A percentile compares a stretch with the other conserved stretches of the same genome.
These are phyloP conservation scores for Carpinus fangiana DNA, from an alignment of 306 rosid species.

Conservation along the genomic window DNA sequence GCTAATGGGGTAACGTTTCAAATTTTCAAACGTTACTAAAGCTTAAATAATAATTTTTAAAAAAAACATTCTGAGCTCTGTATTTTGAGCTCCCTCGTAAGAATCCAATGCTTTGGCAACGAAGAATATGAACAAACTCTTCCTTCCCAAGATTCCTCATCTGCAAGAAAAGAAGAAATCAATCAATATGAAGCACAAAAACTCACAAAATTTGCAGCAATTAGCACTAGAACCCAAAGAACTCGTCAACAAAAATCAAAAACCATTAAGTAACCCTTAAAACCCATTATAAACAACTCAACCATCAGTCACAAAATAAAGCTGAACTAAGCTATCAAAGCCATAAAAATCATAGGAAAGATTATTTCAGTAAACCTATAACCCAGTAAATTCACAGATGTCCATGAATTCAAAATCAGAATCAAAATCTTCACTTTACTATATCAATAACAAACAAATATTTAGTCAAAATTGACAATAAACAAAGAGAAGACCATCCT, in stretches of 20 bases:
- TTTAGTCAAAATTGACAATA: too few relatives aligned
- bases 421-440: not conserved
- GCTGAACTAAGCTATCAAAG: not conserved
- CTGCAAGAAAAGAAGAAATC: slow-evolving; percentile 31
- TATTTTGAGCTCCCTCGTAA: slow-evolving; percentile 87
- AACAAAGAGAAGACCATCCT: too few relatives aligned
- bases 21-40: too few relatives aligned
- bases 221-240: not conserved
- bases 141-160: slow-evolving; percentile 76
- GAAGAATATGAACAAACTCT: slow-evolving; percentile 84
- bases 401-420: too few relatives aligned
- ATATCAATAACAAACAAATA: not conserved
- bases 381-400: not conserved
- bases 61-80: slow-evolving; percentile 34
- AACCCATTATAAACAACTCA: not conserved
- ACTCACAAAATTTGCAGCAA: not conserved
- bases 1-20: too few relatives aligned
- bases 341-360: not conserved
- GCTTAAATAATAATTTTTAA: too few relatives aligned
- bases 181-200: not conserved
- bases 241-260: not conserved
- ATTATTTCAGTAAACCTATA: not conserved
- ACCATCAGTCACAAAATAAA: not conserved
- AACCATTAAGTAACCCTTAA: not conserved
- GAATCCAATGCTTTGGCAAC: slow-evolving; percentile 90